These are phyloP conservation scores for Chenopodium berlandieri DNA, from an alignment of 148 eudicot genomes.

Conservation along the genomic window DNA sequence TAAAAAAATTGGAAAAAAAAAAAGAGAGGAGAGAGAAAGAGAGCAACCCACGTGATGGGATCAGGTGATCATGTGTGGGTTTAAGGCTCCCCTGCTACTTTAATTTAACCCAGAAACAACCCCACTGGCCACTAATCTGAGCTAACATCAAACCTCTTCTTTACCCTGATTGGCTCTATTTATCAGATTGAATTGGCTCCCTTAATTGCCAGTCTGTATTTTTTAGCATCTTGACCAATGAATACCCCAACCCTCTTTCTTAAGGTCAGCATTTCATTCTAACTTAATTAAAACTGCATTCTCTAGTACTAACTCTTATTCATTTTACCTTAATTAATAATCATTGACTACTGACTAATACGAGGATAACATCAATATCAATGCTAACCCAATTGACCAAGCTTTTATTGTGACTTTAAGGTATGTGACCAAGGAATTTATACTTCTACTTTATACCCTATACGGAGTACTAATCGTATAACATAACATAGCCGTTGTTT, in stretches of 20 bases:
- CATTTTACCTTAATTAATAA: constrained; percentile 24
- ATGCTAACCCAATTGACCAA: not conserved
- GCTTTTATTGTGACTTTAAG: not conserved
- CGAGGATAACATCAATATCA: not conserved
- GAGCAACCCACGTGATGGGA: constrained; percentile 31
- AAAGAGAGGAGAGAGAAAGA: not conserved
- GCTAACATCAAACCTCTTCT: constrained; percentile 8
- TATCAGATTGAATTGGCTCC: constrained; percentile 10
- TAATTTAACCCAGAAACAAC: constrained; percentile 9
- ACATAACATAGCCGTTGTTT: too few relatives aligned
- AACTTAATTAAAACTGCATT: not conserved
- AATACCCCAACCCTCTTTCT: not conserved
- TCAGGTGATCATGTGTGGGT: constrained; percentile 31
- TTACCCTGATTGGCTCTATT: constrained; percentile 26
- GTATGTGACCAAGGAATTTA: not conserved
- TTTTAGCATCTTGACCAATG: constrained; percentile 22
- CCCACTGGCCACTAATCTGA: constrained; percentile 21
- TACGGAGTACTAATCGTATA: too few relatives aligned
- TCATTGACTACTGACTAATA: constrained; percentile 16
- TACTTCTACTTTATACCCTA: too few relatives aligned
- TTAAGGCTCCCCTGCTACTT: constrained; percentile 7
- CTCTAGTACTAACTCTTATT: not conserved
- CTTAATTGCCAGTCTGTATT: constrained; percentile 6
- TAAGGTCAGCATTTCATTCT: constrained; percentile 12
- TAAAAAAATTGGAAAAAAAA: not conserved